Evolutionary conservation across 108 stramenopile species (phyloP), one percentile per base, ranked within the genome.

Genomic region (Schizochytrium sp.): DNA sequence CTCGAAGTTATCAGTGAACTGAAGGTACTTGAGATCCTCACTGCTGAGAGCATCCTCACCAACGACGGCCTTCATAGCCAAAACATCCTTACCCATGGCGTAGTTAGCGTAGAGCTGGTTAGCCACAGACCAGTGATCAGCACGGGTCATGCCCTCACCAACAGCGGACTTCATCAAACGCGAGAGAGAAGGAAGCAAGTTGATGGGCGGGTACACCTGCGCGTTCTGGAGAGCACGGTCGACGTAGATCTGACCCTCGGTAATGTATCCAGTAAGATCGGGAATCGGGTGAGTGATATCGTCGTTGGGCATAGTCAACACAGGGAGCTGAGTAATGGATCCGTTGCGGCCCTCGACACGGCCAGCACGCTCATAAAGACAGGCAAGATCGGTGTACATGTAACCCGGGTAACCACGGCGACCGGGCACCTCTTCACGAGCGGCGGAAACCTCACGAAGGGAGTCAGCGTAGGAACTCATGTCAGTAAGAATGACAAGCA

Each of bases 271-370:
- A 72, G 99, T 99, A 91, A 99, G 95, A 88, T 94, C 99, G 87
- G 99, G 99, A 95, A 99, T 99, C 87, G 99, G 99, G 93, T 99
- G 99, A 61, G 99, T 99, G 95, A 99, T 99, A 95, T 99, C 99
- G 93, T 98, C 99, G 97, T 99, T 99, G 89, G 99, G 99, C 99
- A 99, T 99, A 88, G 99, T 99, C 92, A 99, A 94, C 93, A 99
- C 98, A 64, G 99, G 99, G 87, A 99, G 95, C 96, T 99, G 99
- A 47, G 99, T 99, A 91, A 99, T 99, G 61, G 97, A 98, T 73
- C 99, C 99, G 90, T 98, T 98, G 42, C 97, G 94, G 88, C 99
- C 99, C 88, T 96, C 97, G 42, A 99, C 97, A 94, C 99, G 97
- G 89, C 98, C 99, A 38, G 99, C 98, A 90, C 99, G 95, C 95